A percentile compares a stretch with the other conserved stretches of the same genome.
Conservation (phyloP, 2,329 filamentous ascomycete genomes). For the Fusarium falciforme region DNA sequence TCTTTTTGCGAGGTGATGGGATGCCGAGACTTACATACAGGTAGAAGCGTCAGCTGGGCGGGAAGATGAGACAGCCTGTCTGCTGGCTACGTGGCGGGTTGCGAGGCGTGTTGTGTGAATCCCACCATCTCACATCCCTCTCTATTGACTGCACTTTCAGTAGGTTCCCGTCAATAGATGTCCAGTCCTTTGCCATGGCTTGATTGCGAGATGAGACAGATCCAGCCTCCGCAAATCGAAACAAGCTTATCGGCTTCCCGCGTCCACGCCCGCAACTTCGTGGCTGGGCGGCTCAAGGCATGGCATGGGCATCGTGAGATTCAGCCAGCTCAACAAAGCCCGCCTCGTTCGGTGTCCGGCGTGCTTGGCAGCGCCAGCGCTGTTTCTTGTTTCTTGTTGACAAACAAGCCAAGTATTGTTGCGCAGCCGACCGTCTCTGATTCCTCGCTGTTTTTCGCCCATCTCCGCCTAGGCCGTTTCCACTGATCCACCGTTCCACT, state of each 20-base stretch:
- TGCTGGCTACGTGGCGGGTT: slow-evolving; percentile 23
- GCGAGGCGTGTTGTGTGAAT: slow-evolving; percentile 16
- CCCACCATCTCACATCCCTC: slow-evolving; percentile 12
- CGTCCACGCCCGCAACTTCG: slow-evolving; percentile 6
- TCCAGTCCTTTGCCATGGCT: neutral
- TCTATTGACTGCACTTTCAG: neutral
- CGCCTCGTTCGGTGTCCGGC: neutral
- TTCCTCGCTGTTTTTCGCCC: slow-evolving; percentile 1
- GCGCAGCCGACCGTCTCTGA: slow-evolving; percentile 9
- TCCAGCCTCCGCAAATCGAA: slow-evolving; percentile 20
- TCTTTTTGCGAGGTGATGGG: neutral
- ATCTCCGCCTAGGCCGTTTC: slow-evolving; percentile 15
- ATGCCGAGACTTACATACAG: neutral
- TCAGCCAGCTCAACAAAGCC: slow-evolving; percentile 5
- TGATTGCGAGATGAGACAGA: neutral
- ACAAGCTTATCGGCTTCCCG: slow-evolving; percentile 40
- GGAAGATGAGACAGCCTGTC: neutral
- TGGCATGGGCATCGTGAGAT: neutral
- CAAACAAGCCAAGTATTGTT: slow-evolving; percentile 1
- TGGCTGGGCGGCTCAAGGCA: neutral
- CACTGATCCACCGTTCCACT: slow-evolving; percentile 32
- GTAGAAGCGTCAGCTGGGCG: slow-evolving; percentile 1
- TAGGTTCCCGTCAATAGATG: slow-evolving; percentile 31
- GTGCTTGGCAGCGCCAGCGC: slow-evolving; percentile 28
- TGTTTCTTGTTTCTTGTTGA: neutral